Base-by-base conservation (phyloP, 371 early-diverging fungal species). In the Mucor circinelloides region DNA sequence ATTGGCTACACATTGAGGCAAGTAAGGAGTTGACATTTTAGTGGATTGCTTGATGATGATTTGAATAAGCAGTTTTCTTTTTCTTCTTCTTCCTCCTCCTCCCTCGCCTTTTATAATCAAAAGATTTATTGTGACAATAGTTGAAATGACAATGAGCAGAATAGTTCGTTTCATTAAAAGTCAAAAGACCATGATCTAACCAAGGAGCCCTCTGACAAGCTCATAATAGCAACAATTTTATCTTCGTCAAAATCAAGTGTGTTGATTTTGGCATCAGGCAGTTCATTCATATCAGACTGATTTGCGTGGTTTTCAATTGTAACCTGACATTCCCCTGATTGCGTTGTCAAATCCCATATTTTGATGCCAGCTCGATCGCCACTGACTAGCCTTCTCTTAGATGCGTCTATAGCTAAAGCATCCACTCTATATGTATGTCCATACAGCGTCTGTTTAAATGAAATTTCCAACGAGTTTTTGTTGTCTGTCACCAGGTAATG, bases 351-450 rank as follows among this genome's bases (percentile, higher is more conserved):
- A 40, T 84, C 74, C 84, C 84, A 84, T 21, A 84, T 40, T 52
- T 78, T 79, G 15, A 84, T 63, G 2, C 80, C 78, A n/a, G 74
- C 71, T 32, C 76, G 60, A 67, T 84, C 84, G 6, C 74, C 80
- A 57, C 84, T 84, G 12, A 84, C 72, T 0, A 84, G 57, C n/a
- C 74, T 68, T 44, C 75, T 69, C 19, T 44, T 69, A 12, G 57
- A 28, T 25, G 50, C 60, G 30, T 79, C 64, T 7, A 84, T 40
- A 0, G 84, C 75, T 9, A 84, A 63, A 2, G 78, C 78, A 28
- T 70, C 69, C 0, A 84, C 84, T 48, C 70, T 70, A 44, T 75
- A 82, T 6, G 84, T 80, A 63, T 83, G 84, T 0, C 85, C 85
- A 30, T 78, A 82, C 6, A 85, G 50, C 25, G 74, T 83, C 17